phyloP scores from a whole-genome alignment of 108 stramenopile species.

The Nannochloropsis oceanica region DNA sequence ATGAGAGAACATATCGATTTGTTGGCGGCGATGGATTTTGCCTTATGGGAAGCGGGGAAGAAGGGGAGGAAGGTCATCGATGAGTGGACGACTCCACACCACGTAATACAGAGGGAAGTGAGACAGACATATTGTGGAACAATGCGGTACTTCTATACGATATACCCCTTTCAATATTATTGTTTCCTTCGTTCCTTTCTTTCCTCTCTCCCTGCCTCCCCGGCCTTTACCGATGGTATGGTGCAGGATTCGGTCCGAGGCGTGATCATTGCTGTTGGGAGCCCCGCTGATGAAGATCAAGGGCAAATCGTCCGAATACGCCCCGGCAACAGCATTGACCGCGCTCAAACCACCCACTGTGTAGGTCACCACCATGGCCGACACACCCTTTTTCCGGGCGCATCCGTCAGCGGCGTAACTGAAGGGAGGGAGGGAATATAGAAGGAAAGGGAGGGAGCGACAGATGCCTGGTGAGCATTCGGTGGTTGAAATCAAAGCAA shows the following conservation, averaged over 20 bases:
- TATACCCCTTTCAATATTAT: too few species aligned
- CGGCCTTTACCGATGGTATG: conserved; percentile 4
- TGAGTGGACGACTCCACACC: neutral
- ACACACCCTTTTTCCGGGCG: neutral
- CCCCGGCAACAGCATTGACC: conserved; percentile 6
- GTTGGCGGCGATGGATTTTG: neutral
- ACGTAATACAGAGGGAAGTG: neutral
- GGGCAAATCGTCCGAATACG: conserved; percentile 4
- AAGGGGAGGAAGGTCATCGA: neutral
- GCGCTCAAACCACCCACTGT: conserved; percentile 1
- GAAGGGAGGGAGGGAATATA: neutral
- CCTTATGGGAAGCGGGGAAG: neutral
- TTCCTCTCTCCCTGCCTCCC: neutral
- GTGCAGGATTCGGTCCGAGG: neutral
- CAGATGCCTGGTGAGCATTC: too few species aligned
- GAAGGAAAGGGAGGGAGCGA: too few species aligned
- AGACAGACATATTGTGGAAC: too few species aligned
- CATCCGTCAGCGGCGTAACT: neutral
- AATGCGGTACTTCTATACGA: too few species aligned
- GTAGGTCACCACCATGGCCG: neutral
- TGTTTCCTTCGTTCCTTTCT: too few species aligned
- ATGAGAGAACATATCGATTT: neutral
- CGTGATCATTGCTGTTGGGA: neutral
- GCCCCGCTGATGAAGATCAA: neutral
- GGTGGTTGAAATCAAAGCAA: too few species aligned